Evolutionary conservation across 1,284 basidiomycete genomes (phyloP), one percentile per base, ranked within the genome.

Genomic region (Phylloboletellus chloephorus): DNA sequence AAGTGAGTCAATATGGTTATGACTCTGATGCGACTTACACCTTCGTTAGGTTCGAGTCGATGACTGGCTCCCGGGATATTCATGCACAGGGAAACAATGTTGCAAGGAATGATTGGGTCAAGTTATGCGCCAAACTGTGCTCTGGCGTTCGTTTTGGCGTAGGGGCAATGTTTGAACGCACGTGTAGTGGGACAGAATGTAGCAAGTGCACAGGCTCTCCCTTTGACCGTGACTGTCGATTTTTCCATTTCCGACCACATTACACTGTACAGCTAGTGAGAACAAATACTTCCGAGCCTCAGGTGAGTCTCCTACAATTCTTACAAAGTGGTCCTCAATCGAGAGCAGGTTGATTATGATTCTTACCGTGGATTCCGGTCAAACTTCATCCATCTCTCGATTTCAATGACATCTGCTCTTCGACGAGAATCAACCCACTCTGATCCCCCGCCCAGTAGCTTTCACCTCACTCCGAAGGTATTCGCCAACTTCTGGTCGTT

Each of bases 401-500:
- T 95, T 33, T 97, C 93, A 0, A 70, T 97, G 46, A 78, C 78
- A 25, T 89, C 89, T 5, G 82, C 78, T 4, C 53, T 52, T 54
- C 44, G 60, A 50, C 50, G 43, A 52, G 62, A 53, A 58, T 49
- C 44, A 49, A 39, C 49, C 39, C 43, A 46, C 23, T 33, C 34
- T 20, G 25, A 36, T 38, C 46, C 17, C 40, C 54, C 24, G 46
- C 63, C 71, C 3, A 97, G 87, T 65, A 90, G 79, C 55, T 68
- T 98, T 43, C 88, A 98, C 65, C 76, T 97, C 28, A 89, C 85
- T 2, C 91, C 94, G 0, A 82, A 88, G 52, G 74, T 82, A 0
- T 94, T 93, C 56, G 74, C 88, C 4, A 90, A 94, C 61, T 98
- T 98, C 66, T 91, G 84, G 76, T 74, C 84, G 0, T 98, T 94